phyloP scores from a whole-genome alignment of 495 filamentous ascomycete species.

The Penicillium steckii region DNA sequence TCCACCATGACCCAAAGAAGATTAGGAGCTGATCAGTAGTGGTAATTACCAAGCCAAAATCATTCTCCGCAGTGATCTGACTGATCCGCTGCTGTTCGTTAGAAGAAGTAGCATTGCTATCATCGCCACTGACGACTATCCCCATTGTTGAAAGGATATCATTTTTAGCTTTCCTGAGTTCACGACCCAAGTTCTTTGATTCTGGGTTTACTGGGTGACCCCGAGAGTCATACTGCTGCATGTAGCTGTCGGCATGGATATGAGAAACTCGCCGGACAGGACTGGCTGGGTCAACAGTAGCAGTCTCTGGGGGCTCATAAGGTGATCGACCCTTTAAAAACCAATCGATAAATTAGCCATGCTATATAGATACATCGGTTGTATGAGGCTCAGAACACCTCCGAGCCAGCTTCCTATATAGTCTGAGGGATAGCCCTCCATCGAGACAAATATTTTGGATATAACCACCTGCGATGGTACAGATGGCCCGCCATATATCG shows the following conservation, averaged over 20 bases:
- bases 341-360: slow-evolving; percentile 14
- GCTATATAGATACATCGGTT: background rate
- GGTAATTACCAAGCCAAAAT: slow-evolving; percentile 48
- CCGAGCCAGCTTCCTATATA: no score
- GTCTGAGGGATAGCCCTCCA: no score
- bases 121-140: slow-evolving; percentile 47
- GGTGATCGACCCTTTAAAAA: slow-evolving; percentile 64
- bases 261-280: slow-evolving; percentile 30
- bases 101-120: slow-evolving; percentile 28
- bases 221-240: slow-evolving; percentile 67
- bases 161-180: slow-evolving; percentile 53
- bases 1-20: slow-evolving; percentile 45
- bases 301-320: slow-evolving; percentile 58
- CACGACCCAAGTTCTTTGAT: slow-evolving; percentile 42
- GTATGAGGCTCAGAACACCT: background rate
- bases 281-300: slow-evolving; percentile 15
- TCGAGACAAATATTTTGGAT: no score
- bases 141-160: slow-evolving; percentile 58
- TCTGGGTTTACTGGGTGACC: slow-evolving; percentile 66
- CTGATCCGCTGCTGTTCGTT: slow-evolving; percentile 44
- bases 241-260: slow-evolving; percentile 46
- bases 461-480: no score
- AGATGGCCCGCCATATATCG: no score
- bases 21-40: slow-evolving; percentile 41
- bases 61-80: slow-evolving; percentile 47